Conservation (phyloP, 2,329 filamentous ascomycete species). For the Xylaria multiplex region DNA sequence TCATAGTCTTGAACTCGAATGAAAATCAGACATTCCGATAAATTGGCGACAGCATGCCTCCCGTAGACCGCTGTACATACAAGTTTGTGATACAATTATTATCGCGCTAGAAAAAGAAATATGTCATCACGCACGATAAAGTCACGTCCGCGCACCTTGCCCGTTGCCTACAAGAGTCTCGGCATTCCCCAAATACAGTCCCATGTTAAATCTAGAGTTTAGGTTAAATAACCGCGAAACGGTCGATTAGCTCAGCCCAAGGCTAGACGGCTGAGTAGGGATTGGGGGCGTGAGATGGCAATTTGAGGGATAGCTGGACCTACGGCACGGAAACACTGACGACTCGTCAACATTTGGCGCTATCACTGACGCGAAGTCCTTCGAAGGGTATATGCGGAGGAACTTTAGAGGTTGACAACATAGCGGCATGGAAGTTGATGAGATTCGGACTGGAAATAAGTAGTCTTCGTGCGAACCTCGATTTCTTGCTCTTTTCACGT, state of each 20-base stretch:
- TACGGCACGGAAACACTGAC: slow-evolving; percentile 55
- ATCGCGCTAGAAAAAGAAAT: slow-evolving; percentile 24
- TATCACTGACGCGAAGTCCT: slow-evolving; percentile 50
- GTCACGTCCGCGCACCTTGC: slow-evolving; percentile 36
- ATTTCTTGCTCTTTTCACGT: not conserved
- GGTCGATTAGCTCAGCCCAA: slow-evolving; percentile 44
- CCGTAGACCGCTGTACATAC: slow-evolving; percentile 26
- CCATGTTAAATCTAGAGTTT: slow-evolving; percentile 39
- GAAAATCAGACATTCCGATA: too few relatives aligned
- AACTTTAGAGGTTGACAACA: slow-evolving; percentile 57
- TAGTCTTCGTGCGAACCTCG: not conserved
- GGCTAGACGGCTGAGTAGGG: slow-evolving; percentile 47
- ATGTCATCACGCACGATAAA: slow-evolving; percentile 33
- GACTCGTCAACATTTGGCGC: slow-evolving; percentile 51
- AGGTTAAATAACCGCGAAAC: slow-evolving; percentile 19
- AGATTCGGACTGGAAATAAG: slow-evolving; percentile 38
- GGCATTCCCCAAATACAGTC: slow-evolving; percentile 35
- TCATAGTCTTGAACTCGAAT: too few relatives aligned
- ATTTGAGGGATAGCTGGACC: slow-evolving; percentile 43
- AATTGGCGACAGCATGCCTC: slow-evolving; percentile 7
- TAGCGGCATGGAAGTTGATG: slow-evolving; percentile 50
- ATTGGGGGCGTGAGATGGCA: slow-evolving; percentile 52
- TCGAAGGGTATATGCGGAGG: slow-evolving; percentile 56
- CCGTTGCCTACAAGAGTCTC: slow-evolving; percentile 23
- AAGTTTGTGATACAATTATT: slow-evolving; percentile 47